Percentiles rank a stretch among this genome's conserved stretches.
These are phyloP conservation scores for Apocynum venetum DNA, from an alignment of 257 asterid species.

Conservation along the genomic window DNA sequence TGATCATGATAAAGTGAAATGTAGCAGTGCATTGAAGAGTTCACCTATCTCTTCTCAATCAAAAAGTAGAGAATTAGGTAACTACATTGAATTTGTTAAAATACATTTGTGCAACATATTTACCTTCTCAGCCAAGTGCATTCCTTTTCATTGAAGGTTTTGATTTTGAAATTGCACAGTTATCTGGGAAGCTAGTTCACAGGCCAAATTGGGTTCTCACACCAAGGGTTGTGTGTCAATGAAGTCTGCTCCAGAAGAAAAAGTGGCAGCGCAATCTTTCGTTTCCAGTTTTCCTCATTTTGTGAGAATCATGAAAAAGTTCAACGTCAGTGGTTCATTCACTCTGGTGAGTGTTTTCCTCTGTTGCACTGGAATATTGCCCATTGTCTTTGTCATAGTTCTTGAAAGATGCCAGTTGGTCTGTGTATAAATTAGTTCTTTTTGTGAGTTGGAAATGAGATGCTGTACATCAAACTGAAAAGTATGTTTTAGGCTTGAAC, in stretches of 20 bases:
- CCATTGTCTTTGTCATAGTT: not conserved
- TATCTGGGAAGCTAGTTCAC: slow-evolving; percentile 38
- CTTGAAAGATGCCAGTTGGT: not conserved
- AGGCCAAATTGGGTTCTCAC: slow-evolving; percentile 52
- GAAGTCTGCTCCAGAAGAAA: slow-evolving; percentile 93
- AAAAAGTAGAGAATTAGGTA: slow-evolving; percentile 51
- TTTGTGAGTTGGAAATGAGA: not conserved
- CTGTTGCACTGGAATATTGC: not conserved
- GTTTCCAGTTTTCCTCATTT: slow-evolving; percentile 77
- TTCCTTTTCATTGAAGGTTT: slow-evolving; percentile 13
- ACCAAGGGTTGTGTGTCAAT: slow-evolving; percentile 78
- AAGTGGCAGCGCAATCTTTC: slow-evolving; percentile 75
- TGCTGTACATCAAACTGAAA: not conserved
- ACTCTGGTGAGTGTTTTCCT: slow-evolving; percentile 66
- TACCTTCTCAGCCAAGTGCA: slow-evolving; percentile 5
- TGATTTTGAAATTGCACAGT: slow-evolving; percentile 36
- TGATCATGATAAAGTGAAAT: slow-evolving; percentile 21
- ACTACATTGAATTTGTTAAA: slow-evolving; percentile 5
- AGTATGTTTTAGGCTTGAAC: not conserved
- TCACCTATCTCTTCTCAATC: slow-evolving; percentile 32
- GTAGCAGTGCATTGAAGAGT: slow-evolving; percentile 11
- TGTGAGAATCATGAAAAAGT: slow-evolving; percentile 84
- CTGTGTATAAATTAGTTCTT: not conserved
- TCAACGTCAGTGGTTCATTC: slow-evolving; percentile 83
- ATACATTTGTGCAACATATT: not conserved